Percentiles rank a stretch among this genome's conserved stretches.
These are phyloP conservation scores for Puccinia novopanici DNA, from an alignment of 1,284 basidiomycete species.

Conservation along the genomic window DNA sequence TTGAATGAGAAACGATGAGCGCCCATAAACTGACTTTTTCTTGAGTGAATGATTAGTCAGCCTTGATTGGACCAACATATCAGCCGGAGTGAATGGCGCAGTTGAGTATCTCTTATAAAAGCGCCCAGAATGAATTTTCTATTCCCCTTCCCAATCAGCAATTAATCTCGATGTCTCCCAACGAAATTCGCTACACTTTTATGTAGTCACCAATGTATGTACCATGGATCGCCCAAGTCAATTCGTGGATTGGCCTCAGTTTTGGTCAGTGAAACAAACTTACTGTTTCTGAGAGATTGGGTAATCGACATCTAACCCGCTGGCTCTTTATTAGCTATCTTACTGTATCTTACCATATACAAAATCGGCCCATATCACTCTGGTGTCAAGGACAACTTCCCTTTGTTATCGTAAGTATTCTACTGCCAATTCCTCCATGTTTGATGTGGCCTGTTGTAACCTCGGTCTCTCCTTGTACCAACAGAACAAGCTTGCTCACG, in stretches of 20 bases:
- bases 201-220: conserved; percentile 51
- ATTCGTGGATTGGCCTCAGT: conserved; percentile 48
- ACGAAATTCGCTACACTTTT: not conserved
- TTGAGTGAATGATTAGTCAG: conserved; percentile 30
- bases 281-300: not conserved
- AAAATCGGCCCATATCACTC: conserved; percentile 41
- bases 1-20: not conserved
- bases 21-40: not conserved
- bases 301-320: not conserved
- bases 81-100: conserved; percentile 50
- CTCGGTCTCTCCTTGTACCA: not conserved
- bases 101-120: conserved; percentile 36
- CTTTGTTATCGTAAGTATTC: conserved; percentile 49
- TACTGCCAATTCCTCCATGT: not conserved
- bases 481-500: conserved; percentile 40
- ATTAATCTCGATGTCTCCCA: not conserved
- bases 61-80: conserved; percentile 51
- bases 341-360: conserved; percentile 50
- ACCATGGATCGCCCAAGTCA: conserved; percentile 51
- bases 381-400: conserved; percentile 38
- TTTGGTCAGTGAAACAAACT: conserved; percentile 12
- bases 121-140: not conserved
- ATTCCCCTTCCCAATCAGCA: not conserved
- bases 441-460: not conserved
- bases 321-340: conserved; percentile 20